Evolutionary conservation across 176 grass and related monocot species (phyloP), one percentile per base, ranked within the genome.

Genomic region (Puccinellia tenuiflora): DNA sequence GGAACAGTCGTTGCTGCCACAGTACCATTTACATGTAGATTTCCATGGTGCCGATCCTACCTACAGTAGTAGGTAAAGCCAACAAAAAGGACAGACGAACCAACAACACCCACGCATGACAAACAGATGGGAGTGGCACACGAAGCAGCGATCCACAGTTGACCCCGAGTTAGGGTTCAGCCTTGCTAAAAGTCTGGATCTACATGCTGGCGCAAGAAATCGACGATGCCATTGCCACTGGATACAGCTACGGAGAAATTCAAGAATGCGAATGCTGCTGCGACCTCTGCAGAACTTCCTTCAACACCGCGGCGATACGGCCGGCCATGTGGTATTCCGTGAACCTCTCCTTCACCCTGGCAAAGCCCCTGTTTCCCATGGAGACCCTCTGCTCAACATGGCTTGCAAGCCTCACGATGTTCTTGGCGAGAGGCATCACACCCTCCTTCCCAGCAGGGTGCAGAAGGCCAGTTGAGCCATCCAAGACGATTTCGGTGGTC

Each of bases 271-370:
- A 47, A 42, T 22, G 85, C 31, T 79, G 30, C 53, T 5, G 34
- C 9, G 87, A 91, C 83, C 85, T 91, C 28, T 73, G 18, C 5
- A 90, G 66, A 59, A 94, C 84, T 75, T 92, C 69, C 78, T 86
- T 90, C 18, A 94, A 51, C 71, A 96, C 96, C 0, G 37, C 37
- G 2, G 96, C 96, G 9, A 99, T 94, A 77, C 92, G 85, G 31
- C 84, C 83, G 0, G 91, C 83, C 96, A 99, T 99, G 76, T 99
- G 93, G 68, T 94, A 89, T n/a, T 96, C 96, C 93, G 93, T 90
- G 85, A 99, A 99, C 78, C 29, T 86, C 35, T 94, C 91, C 63
- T 88, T 95, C 28, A 96, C 89, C 70, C 93, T 87, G 61, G 83
- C 87, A 16, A 93, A 96, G 24, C 96, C 89, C 60, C 88, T 96